Percentiles rank a stretch among this genome's conserved stretches.
Evolutionary conservation across 179 eudicot species (phyloP).

Genomic region (Heliamphora pulchella): DNA sequence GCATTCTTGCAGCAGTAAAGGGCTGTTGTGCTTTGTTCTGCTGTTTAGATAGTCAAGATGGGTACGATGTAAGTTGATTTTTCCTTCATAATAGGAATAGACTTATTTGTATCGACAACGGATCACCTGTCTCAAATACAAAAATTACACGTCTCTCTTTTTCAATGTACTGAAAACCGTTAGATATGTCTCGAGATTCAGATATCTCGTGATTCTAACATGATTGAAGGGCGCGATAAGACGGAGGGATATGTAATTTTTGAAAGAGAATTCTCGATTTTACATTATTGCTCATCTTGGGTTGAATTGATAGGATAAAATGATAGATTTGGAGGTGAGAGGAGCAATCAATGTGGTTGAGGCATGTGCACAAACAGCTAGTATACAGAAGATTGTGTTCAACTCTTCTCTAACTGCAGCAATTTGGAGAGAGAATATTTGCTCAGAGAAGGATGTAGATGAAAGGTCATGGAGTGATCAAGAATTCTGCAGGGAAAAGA

Average conservation of each 20-base stretch:
- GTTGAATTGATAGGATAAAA: constrained; percentile 23
- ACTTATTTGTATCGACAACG: not conserved
- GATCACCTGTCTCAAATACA: too few species aligned
- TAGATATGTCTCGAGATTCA: too few species aligned
- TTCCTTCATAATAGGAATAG: not conserved
- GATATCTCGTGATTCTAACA: too few species aligned
- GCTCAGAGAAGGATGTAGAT: constrained; percentile 30
- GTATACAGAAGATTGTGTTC: constrained; percentile 33
- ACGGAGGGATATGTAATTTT: too few species aligned
- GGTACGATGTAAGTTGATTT: constrained; percentile 32
- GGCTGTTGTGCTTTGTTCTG: constrained; percentile 38
- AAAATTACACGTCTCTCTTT: too few species aligned
- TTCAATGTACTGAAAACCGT: too few species aligned
- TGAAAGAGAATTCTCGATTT: too few species aligned
- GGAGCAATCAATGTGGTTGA: constrained; percentile 43
- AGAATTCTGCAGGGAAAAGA: constrained; percentile 29
- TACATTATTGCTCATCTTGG: not conserved
- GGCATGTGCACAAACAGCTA: constrained; percentile 42
- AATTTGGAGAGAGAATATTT: constrained; percentile 34
- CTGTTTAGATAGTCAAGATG: constrained; percentile 32
- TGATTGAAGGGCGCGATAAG: too few species aligned
- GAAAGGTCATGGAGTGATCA: constrained; percentile 39
- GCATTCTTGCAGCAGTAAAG: constrained; percentile 33
- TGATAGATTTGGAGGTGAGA: constrained; percentile 38
- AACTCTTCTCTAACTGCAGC: constrained; percentile 39